Conservation (phyloP, 768 basidiomycete genomes). For the Xanthoconium stramineum region DNA sequence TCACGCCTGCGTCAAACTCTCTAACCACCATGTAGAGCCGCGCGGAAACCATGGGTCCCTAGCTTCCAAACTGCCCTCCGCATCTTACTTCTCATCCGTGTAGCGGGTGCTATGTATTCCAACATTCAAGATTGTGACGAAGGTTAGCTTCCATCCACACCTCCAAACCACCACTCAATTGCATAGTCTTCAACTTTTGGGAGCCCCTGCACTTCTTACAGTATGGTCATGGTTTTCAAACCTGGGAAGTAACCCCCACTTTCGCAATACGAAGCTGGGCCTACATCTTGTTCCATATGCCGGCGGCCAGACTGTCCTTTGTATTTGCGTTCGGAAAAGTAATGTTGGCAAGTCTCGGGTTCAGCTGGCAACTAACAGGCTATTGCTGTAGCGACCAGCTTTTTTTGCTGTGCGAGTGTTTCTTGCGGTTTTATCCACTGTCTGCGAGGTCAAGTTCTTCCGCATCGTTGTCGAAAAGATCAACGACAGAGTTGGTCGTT, state of each 20-base stretch:
- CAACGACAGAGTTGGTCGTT: constrained; percentile 90
- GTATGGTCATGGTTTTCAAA: constrained; percentile 88
- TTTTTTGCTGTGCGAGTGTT: constrained; percentile 89
- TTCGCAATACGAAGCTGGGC: constrained; percentile 96
- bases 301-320: constrained; percentile 59
- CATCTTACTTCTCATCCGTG: constrained; percentile 75
- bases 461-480: constrained; percentile 75
- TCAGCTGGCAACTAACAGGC: constrained; percentile 12
- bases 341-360: constrained; percentile 13
- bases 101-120: constrained; percentile 89
- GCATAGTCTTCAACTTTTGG: constrained; percentile 95
- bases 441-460: constrained; percentile 82
- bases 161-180: background rate
- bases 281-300: constrained; percentile 80
- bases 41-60: constrained; percentile 81
- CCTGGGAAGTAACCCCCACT: constrained; percentile 92
- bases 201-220: constrained; percentile 94
- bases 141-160: constrained; percentile 46
- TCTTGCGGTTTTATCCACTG: constrained; percentile 66
- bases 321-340: constrained; percentile 73
- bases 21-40: constrained; percentile 42
- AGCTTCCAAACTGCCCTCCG: constrained; percentile 82
- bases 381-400: constrained; percentile 58
- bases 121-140: constrained; percentile 97
- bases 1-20: constrained; percentile 1